Evolutionary conservation across 306 rosid genomes (phyloP), one percentile per base, ranked within the genome.

Genomic region (Calophaca sinica): DNA sequence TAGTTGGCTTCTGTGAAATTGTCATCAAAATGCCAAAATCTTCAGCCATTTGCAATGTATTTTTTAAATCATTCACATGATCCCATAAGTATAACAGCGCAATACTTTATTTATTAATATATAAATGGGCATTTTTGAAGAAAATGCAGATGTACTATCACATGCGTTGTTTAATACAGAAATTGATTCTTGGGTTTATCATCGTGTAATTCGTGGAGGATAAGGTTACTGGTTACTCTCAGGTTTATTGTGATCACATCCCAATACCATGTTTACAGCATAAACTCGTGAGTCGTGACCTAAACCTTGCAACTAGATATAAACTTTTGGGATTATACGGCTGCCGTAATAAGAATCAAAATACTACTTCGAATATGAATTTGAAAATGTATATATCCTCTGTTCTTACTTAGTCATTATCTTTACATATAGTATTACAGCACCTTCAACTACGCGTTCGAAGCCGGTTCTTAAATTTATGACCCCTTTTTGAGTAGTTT

Each of bases 1-100:
- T 77, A 80, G 89, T 86, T 83, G 89, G 85, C 87, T 77, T 65
- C 45, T 74, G 64, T 82, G 68, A 62, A 90, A 70, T 31, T 82
- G 73, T 46, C 80, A 42, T 78, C 79, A 83, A 79, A 87, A 81
- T 83, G 90, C 84, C 92, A 84, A 76, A 77, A 58, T 8, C 75
- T 70, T 80, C 60, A 39, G 85, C 60, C 64, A 83, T 58, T 78
- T 45, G 81, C 68, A 72, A 62, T 38, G n/a, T 4, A 14, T 38
- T 62, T 39, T 62, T 69, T 58, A 69, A 70, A 62, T 68, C 28
- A 61, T 50, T 64, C 87, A 75, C 93, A 81, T 84, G 93, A 88
- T 90, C 89, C 87, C 87, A 79, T 59, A 57, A 80, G 38, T 33
- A 79, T 69, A 66, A 76, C 81, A 79, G 83, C 68, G 45, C 65